Conservation (phyloP, 1,284 basidiomycete species). For the Apiotrichum akiyoshidainum region DNA sequence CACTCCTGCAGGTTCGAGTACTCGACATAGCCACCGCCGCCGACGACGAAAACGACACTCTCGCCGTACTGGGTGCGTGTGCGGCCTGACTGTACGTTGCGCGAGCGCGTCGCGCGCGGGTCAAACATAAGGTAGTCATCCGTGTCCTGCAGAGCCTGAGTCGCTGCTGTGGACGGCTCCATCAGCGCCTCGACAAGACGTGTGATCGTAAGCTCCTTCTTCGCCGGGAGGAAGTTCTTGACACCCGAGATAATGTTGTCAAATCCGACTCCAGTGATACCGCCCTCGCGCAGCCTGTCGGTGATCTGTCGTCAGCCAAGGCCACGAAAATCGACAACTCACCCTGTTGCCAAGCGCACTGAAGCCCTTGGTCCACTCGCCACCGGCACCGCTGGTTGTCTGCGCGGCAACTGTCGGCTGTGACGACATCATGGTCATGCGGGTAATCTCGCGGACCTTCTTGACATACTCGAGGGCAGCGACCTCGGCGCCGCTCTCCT, state of each 20-base stretch:
- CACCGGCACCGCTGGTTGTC: conserved; percentile 50
- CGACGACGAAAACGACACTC: conserved; percentile 90
- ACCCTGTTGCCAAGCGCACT: conserved; percentile 86
- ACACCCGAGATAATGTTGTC: conserved; percentile 97
- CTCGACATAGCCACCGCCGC: conserved; percentile 95
- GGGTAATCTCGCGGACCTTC: conserved; percentile 81
- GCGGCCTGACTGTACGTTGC: conserved; percentile 55
- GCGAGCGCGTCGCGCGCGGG: conserved; percentile 66
- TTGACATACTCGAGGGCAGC: conserved; percentile 89
- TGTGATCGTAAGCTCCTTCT: conserved; percentile 90
- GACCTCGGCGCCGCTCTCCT: conserved; percentile 72
- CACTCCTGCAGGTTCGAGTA: conserved; percentile 94
- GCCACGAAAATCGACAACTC: conserved; percentile 35
- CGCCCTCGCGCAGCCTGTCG: conserved; percentile 88
- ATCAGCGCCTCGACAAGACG: conserved; percentile 92
- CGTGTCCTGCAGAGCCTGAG: conserved; percentile 89
- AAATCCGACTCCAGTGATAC: conserved; percentile 60
- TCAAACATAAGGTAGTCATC: conserved; percentile 96
- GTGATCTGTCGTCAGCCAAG: conserved; percentile 57
- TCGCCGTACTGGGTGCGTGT: conserved; percentile 67
- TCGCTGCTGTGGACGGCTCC: conserved; percentile 88
- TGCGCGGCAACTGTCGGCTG: conserved; percentile 64
- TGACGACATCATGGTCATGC: conserved; percentile 78
- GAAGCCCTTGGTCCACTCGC: conserved; percentile 71
- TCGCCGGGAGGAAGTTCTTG: conserved; percentile 94